Evolutionary conservation across 2,329 filamentous ascomycete genomes (phyloP), one percentile per base, ranked within the genome.

Genomic region (Pseudogymnoascus sp.): DNA sequence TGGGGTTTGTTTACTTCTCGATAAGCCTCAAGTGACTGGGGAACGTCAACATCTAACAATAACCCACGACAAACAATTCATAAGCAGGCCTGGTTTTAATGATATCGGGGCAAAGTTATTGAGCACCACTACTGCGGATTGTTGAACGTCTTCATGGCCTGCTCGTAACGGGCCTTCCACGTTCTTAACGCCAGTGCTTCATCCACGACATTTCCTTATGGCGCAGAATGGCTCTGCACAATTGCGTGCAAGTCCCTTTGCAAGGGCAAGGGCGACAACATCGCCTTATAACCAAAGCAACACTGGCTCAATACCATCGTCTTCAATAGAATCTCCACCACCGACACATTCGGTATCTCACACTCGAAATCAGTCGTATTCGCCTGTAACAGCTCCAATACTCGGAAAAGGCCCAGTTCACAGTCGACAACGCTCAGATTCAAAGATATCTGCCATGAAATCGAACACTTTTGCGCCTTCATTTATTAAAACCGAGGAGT

Each of bases 391-490:
- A 26, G 75, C 78, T 35, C 71, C 79, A 6, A 69, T 75, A n/a
- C 74, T 79, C 61, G 64, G 67, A 61, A 66, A 62, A 63, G 69
- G 70, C 40, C 65, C 62, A 43, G 19, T 41, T 26, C 59, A 60
- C 26, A 70, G 71, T 26, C 74, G 78, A 31, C 75, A 75, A 65
- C 78, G 83, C 33, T 82, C 84, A 59, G 84, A 88, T 68, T 95
- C 92, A 4, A 83, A 84, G 67, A 86, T 83, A 64, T 84, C 80
- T 69, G 83, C 83, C 2, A 82, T 85, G 6, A 79, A 81, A 6
- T 90, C 89, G 0, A 89, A 85, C 67, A 99, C 95, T 1, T 99
- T 99, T 78, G 93, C 95, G 37, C 95, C 93, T 2, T 90, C 91
- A 8, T 99, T 99, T 76, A 98, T 99, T 77, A 95, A 93, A 75